A percentile compares a stretch with the other conserved stretches of the same genome.
These are phyloP conservation scores for Calonectria multiphialidica DNA, from an alignment of 2,329 filamentous ascomycete species.

Conservation along the genomic window DNA sequence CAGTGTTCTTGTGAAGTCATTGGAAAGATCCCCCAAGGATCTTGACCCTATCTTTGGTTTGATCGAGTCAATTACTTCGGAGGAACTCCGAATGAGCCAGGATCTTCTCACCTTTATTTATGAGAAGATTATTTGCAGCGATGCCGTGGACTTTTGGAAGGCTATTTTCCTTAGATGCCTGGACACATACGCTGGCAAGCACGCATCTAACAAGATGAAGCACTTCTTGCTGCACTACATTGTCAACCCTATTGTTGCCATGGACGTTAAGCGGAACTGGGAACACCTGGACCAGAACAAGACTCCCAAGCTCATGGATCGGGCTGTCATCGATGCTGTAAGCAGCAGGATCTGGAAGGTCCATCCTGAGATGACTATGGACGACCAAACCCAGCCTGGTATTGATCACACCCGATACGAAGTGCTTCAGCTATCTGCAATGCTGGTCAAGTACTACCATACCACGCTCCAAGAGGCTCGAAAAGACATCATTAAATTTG, in stretches of 20 bases:
- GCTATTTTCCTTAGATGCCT: constrained; percentile 86
- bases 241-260: constrained; percentile 95
- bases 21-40: constrained; percentile 80
- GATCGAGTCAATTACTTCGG: constrained; percentile 85
- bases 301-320: constrained; percentile 83
- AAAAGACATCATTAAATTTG: constrained; percentile 99
- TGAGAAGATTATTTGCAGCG: constrained; percentile 82
- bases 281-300: constrained; percentile 66
- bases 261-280: constrained; percentile 93
- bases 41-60: constrained; percentile 87
- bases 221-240: constrained; percentile 92
- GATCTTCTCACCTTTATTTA: constrained; percentile 87
- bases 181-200: constrained; percentile 85
- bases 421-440: constrained; percentile 91
- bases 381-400: constrained; percentile 86
- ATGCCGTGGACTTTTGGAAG: constrained; percentile 89
- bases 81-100: constrained; percentile 83
- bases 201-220: constrained; percentile 88
- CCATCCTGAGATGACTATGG: constrained; percentile 82
- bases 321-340: constrained; percentile 87
- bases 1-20: constrained; percentile 83
- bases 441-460: constrained; percentile 96
- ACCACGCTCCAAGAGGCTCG: constrained; percentile 88
- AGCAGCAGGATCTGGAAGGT: constrained; percentile 95
- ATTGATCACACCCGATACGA: constrained; percentile 98